A percentile compares a stretch with the other conserved stretches of the same genome.
These are phyloP conservation scores for Narthecium ossifragum DNA, from an alignment of 106 monocot genomes.

Conservation along the genomic window DNA sequence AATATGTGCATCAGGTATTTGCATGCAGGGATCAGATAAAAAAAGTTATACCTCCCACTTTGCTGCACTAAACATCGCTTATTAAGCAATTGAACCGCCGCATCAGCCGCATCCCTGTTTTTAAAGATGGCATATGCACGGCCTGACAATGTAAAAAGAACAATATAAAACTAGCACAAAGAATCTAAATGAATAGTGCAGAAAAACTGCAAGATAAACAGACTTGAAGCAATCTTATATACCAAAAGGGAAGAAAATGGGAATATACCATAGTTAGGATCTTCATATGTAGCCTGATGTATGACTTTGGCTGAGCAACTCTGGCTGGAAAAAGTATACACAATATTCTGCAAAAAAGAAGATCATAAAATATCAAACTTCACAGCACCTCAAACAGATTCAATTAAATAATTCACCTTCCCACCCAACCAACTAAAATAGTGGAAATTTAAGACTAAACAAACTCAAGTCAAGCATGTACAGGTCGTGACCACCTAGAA, in stretches of 20 bases:
- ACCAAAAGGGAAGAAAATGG: background rate
- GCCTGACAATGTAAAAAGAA: constrained; percentile 23
- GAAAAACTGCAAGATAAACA: background rate
- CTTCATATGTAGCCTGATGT: constrained; percentile 17
- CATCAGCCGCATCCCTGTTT: constrained; percentile 35
- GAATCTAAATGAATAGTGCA: background rate
- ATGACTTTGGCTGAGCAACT: constrained; percentile 37
- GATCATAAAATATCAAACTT: no score
- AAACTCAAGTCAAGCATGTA: no score
- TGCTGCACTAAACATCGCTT: constrained; percentile 34
- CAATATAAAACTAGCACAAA: no score
- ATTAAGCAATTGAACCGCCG: constrained; percentile 42
- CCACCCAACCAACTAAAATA: no score
- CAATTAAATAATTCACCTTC: no score
- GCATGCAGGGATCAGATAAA: background rate
- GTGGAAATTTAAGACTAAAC: no score
- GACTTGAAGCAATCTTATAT: background rate
- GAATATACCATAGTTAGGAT: constrained; percentile 51
- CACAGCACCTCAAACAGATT: no score
- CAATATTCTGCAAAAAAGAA: constrained; percentile 28
- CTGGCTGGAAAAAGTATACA: constrained; percentile 22
- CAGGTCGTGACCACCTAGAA: no score
- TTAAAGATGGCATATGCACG: constrained; percentile 68
- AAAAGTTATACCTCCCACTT: constrained; percentile 38
- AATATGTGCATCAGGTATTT: no score